Evolutionary conservation across 2,329 filamentous ascomycete genomes (phyloP).

Genomic region (Arachnopeziza araneosa): DNA sequence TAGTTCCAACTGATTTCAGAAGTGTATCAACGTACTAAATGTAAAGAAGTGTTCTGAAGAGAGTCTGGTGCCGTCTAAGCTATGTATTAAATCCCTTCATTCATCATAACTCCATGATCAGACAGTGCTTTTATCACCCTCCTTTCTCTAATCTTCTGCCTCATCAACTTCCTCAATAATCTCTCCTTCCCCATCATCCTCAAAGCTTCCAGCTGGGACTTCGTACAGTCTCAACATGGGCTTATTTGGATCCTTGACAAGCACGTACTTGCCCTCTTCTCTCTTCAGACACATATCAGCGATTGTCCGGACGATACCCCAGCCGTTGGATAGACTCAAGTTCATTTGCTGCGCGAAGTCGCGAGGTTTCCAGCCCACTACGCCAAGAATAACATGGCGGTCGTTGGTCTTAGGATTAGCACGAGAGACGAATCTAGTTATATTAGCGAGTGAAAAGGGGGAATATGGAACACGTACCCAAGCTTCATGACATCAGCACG

Average conservation of each 20-base stretch:
- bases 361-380: conserved; percentile 94
- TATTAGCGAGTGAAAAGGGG: conserved; percentile 19
- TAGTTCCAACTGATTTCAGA: not conserved
- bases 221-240: conserved; percentile 88
- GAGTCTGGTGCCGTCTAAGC: not conserved
- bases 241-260: conserved; percentile 94
- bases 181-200: conserved; percentile 71
- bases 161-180: conserved; percentile 10
- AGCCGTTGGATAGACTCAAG: conserved; percentile 91
- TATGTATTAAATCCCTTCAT: not conserved
- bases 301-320: conserved; percentile 98
- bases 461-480: conserved; percentile 55
- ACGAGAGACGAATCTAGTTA: conserved; percentile 81
- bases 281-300: conserved; percentile 85
- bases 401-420: conserved; percentile 87
- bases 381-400: conserved; percentile 91
- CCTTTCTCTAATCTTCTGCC: not conserved
- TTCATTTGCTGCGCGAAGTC: conserved; percentile 99
- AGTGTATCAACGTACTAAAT: not conserved
- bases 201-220: conserved; percentile 81
- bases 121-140: not conserved
- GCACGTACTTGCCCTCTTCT: conserved; percentile 74
- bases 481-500: conserved; percentile 99
- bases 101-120: not conserved
- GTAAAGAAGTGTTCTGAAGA: not conserved